Evolutionary conservation across 306 rosid genomes (phyloP).

Genomic region (Acmispon strigosus): DNA sequence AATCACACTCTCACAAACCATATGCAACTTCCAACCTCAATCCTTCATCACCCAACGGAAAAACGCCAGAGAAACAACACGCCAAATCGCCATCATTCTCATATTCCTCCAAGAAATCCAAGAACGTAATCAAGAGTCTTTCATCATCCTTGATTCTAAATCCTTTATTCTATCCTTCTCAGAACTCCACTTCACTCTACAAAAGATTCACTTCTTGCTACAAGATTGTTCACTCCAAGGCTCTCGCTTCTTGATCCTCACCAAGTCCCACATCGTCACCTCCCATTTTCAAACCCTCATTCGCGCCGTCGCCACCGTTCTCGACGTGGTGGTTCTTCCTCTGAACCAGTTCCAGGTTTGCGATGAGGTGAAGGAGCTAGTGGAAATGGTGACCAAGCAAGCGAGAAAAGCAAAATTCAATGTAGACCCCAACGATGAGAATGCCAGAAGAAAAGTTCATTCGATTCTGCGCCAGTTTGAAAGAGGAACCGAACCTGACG

Average conservation of each 20-base stretch:
- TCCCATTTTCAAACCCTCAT: constrained; percentile 35
- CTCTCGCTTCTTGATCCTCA: constrained; percentile 41
- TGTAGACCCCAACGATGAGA: constrained; percentile 35
- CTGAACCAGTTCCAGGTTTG: constrained; percentile 27
- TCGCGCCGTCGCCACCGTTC: constrained; percentile 43
- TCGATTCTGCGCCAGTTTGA: constrained; percentile 39
- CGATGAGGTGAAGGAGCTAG: constrained; percentile 59
- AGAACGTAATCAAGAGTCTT: not conserved
- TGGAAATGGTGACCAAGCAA: constrained; percentile 51
- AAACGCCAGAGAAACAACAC: constrained; percentile 58
- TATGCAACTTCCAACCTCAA: constrained; percentile 36
- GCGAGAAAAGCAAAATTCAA: constrained; percentile 42
- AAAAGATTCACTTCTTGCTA: constrained; percentile 51
- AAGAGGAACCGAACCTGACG: constrained; percentile 48
- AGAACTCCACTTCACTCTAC: constrained; percentile 60
- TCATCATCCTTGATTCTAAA: constrained; percentile 22
- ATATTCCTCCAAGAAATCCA: constrained; percentile 59
- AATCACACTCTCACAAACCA: constrained; percentile 33
- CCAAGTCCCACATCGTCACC: constrained; percentile 44
- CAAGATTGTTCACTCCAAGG: constrained; percentile 54
- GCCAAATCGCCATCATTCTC: constrained; percentile 39
- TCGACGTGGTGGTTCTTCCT: constrained; percentile 51
- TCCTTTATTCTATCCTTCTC: constrained; percentile 46
- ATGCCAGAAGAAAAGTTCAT: constrained; percentile 4
- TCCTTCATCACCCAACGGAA: constrained; percentile 42